These are phyloP conservation scores for Laburnicola sp. DNA, from an alignment of 2,329 filamentous ascomycete species.

Conservation along the genomic window DNA sequence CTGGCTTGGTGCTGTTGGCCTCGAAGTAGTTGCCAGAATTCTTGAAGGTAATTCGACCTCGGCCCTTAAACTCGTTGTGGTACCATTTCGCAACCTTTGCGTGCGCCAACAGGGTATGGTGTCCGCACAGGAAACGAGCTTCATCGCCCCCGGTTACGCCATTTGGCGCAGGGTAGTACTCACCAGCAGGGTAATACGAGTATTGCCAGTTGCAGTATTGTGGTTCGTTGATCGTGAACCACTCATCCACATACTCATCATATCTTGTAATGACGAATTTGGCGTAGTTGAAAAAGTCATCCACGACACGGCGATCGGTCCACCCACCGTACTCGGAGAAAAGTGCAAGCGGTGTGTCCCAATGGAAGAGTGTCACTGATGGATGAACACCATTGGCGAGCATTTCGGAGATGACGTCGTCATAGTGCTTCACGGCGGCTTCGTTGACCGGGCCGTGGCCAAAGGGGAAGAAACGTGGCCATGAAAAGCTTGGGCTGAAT, in stretches of 20 bases:
- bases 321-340: conserved; percentile 47
- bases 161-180: conserved; percentile 45
- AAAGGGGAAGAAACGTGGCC: conserved; percentile 56
- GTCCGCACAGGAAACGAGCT: conserved; percentile 45
- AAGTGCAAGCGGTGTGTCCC: conserved; percentile 44
- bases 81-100: conserved; percentile 48
- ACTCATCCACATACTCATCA: conserved; percentile 44
- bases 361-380: conserved; percentile 51
- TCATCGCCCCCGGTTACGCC: too few species aligned
- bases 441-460: conserved; percentile 51
- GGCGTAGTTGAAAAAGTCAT: conserved; percentile 49
- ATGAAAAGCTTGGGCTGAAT: conserved; percentile 50
- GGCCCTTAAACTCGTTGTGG: too few species aligned
- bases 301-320: conserved; percentile 30
- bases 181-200: conserved; percentile 38
- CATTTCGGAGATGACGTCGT: conserved; percentile 52
- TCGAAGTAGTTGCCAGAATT: conserved; percentile 46
- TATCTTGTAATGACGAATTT: conserved; percentile 45
- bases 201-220: too few species aligned
- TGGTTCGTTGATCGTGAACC: conserved; percentile 52
- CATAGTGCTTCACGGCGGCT: conserved; percentile 52
- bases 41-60: too few species aligned
- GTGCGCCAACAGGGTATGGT: conserved; percentile 44
- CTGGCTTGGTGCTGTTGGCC: conserved; percentile 42
- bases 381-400: conserved; percentile 51